Evolutionary conservation across 805 yeast genomes (phyloP), one percentile per base, ranked within the genome.

Genomic region (Nakazawaea wickerhamii): DNA sequence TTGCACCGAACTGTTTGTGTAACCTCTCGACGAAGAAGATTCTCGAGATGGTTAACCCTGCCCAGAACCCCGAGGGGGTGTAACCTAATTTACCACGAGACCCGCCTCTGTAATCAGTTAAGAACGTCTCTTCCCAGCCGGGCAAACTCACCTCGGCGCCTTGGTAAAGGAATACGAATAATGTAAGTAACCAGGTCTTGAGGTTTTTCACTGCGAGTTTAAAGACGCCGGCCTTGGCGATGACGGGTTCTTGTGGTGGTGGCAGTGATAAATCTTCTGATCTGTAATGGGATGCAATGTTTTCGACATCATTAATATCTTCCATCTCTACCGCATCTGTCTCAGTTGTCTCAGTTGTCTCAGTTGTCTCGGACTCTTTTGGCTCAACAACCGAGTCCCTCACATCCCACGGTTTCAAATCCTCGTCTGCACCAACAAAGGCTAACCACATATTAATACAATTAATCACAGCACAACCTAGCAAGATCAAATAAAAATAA

Each of bases 111-210:
- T 77, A 72, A 20, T 70, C 73, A 32, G 78, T 64, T 43, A 84
- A 59, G 52, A 72, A 84, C 3, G 87, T 77, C 36, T 78, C 78
- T 15, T 78, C 63, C 89, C 90, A 83, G 2, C 87, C 81, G 1
- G 82, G 88, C 46, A 82, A 60, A 1, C 82, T 61, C 21, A 82
- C 81, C 55, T 83, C 90, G 2, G 78, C 73, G 5, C 90, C 91
- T 50, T 81, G 74, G 52, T 84, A 83, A 38, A 76, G 66, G 50
- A 83, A 73, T 20, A 81, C 63, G 50, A 73, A 78, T 1, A 67
- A 49, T 5, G 88, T 67, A 48, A 79, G 59, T 2, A 72, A 49
- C 68, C 83, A 63, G 1, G 78, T 65, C 51, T 59, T 41, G 44
- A 60, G 45, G 57, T 66, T 52, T 51, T 56, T 62, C 36, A 75